Evolutionary conservation across 352 stramenopile species (phyloP).

Genomic region (Phytophthora palmivora): DNA sequence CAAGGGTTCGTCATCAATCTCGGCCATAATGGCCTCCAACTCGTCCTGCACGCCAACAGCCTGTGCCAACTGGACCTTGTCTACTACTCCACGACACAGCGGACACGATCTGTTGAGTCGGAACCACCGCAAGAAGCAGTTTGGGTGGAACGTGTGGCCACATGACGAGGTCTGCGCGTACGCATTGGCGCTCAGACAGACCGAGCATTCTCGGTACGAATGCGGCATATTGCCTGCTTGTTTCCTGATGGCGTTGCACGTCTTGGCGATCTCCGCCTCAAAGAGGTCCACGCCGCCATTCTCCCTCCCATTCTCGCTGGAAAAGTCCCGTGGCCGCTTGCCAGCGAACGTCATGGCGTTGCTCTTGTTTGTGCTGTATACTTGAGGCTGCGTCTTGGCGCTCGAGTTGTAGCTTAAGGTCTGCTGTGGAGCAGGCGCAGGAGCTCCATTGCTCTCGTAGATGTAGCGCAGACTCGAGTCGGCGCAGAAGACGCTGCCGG

Average conservation of each 20-base stretch:
- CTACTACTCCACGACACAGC: constrained; percentile 67
- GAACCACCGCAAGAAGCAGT: constrained; percentile 86
- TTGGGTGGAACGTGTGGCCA: constrained; percentile 81
- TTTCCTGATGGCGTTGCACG: constrained; percentile 61
- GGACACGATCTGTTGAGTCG: constrained; percentile 76
- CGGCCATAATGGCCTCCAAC: constrained; percentile 79
- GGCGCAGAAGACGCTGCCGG: constrained; percentile 80
- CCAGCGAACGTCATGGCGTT: constrained; percentile 33
- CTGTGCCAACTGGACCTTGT: constrained; percentile 63
- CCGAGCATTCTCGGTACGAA: constrained; percentile 73
- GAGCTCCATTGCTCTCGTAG: constrained; percentile 58
- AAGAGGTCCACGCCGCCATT: constrained; percentile 56
- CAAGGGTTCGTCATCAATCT: constrained; percentile 66
- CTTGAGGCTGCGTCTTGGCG: constrained; percentile 3
- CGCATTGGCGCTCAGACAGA: constrained; percentile 77
- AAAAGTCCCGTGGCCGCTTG: constrained; percentile 39
- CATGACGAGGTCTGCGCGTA: constrained; percentile 72
- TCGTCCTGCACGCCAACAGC: constrained; percentile 64
- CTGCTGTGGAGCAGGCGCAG: background rate
- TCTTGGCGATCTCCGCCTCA: constrained; percentile 69
- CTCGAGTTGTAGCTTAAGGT: background rate
- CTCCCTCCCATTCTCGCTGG: constrained; percentile 13
- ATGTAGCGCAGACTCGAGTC: constrained; percentile 85
- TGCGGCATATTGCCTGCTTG: constrained; percentile 52
- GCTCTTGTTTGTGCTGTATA: constrained; percentile 16